These are phyloP conservation scores for Sclerotinia sclerotiorum DNA, from an alignment of 2,329 filamentous ascomycete species.

Conservation along the genomic window DNA sequence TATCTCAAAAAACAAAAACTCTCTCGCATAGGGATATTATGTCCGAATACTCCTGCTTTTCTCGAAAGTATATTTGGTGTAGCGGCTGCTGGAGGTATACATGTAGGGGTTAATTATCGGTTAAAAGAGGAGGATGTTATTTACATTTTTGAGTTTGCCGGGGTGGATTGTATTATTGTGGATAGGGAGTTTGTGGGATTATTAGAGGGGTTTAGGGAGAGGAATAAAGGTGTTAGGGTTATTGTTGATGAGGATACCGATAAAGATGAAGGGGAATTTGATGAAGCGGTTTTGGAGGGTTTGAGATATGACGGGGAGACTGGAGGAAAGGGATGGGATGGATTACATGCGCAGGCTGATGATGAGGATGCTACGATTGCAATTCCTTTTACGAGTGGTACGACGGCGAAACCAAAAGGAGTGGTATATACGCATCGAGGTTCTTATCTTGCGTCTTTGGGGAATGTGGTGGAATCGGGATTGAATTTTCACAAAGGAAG, in stretches of 20 bases:
- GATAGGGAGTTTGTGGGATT: slow-evolving; percentile 77
- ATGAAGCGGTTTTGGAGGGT: slow-evolving; percentile 80
- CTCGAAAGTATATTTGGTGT: slow-evolving; percentile 88
- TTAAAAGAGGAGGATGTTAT: slow-evolving; percentile 81
- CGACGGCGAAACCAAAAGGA: slow-evolving; percentile 87
- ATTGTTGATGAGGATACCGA: slow-evolving; percentile 84
- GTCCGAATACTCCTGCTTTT: slow-evolving; percentile 92
- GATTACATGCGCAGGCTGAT: slow-evolving; percentile 65
- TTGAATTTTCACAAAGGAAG: slow-evolving; percentile 69
- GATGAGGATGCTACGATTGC: slow-evolving; percentile 82
- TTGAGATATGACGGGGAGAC: slow-evolving; percentile 66
- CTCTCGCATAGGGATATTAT: slow-evolving; percentile 79
- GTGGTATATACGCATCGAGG: slow-evolving; percentile 90
- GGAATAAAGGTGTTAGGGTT: slow-evolving; percentile 63
- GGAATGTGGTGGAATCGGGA: slow-evolving; percentile 84
- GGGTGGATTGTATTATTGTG: slow-evolving; percentile 83
- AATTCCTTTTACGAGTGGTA: slow-evolving; percentile 91
- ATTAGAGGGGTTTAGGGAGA: slow-evolving; percentile 63
- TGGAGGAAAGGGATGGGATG: slow-evolving; percentile 72
- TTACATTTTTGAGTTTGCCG: slow-evolving; percentile 86
- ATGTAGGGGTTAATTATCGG: slow-evolving; percentile 72
- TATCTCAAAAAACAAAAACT: slow-evolving; percentile 74
- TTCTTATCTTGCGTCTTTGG: slow-evolving; percentile 79
- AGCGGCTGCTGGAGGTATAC: slow-evolving; percentile 74
- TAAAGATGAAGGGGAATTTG: slow-evolving; percentile 73